Evolutionary conservation across 768 basidiomycete genomes (phyloP).

Genomic region (Panellus pusillus): DNA sequence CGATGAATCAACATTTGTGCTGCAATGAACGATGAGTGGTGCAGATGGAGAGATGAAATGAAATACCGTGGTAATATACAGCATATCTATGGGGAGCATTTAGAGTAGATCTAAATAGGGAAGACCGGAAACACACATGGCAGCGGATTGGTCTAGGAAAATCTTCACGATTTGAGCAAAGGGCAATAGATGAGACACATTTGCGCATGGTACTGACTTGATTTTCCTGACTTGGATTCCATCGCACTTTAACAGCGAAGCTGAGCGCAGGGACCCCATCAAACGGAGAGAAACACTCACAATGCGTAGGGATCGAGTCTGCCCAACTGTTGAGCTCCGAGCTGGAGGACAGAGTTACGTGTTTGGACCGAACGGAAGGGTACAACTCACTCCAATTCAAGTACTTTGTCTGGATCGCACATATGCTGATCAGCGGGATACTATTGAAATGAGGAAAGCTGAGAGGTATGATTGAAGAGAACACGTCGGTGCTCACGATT

Average conservation of each 20-base stretch:
- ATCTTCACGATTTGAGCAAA: background rate
- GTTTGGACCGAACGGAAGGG: background rate
- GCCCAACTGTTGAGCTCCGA: constrained; percentile 44
- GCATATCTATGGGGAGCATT: background rate
- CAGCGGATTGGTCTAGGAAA: constrained; percentile 8
- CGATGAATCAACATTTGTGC: constrained; percentile 45
- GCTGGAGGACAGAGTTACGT: constrained; percentile 21
- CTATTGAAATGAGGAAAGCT: too few relatives aligned
- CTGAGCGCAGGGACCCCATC: too few relatives aligned
- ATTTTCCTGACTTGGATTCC: constrained; percentile 27
- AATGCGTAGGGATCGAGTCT: constrained; percentile 38
- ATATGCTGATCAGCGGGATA: too few relatives aligned
- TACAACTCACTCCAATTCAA: constrained; percentile 3
- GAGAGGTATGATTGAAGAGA: too few relatives aligned
- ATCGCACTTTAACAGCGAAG: constrained; percentile 13
- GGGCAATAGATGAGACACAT: too few relatives aligned
- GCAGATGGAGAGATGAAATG: constrained; percentile 36
- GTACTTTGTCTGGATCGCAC: background rate
- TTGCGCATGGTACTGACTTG: constrained; percentile 4
- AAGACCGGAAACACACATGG: background rate
- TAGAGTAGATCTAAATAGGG: background rate
- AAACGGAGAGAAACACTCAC: constrained; percentile 11
- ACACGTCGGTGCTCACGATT: background rate
- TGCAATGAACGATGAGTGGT: constrained; percentile 31
- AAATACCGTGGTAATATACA: constrained; percentile 15